Evolutionary conservation across 108 stramenopile species (phyloP).

Genomic region (Epipyxis sp.): DNA sequence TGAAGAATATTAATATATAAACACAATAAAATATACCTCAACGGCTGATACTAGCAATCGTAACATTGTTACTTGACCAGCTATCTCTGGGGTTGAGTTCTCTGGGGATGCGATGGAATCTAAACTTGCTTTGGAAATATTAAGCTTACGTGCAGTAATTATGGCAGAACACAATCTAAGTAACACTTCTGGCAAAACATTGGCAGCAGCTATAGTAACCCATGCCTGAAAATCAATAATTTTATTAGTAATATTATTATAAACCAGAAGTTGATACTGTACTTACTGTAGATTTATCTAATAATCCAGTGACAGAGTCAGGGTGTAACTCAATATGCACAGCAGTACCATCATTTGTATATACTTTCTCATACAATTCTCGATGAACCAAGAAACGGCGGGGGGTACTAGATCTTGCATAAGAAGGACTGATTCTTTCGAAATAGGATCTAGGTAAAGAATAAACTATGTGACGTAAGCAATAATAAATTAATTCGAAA

Average conservation of each 20-base stretch:
- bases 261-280: slow-evolving; percentile 34
- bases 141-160: slow-evolving; percentile 73
- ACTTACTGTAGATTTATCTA: too few species aligned
- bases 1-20: slow-evolving; percentile 23
- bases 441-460: too few species aligned
- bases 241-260: too few species aligned
- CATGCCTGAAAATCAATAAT: slow-evolving; percentile 61
- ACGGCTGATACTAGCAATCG: slow-evolving; percentile 69
- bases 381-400: slow-evolving; percentile 74
- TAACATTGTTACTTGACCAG: slow-evolving; percentile 64
- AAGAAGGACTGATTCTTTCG: background rate
- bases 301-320: slow-evolving; percentile 11
- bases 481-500: background rate
- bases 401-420: slow-evolving; percentile 28
- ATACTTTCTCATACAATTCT: slow-evolving; percentile 69
- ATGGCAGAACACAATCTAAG: slow-evolving; percentile 51
- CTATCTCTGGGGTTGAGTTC: slow-evolving; percentile 62
- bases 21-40: too few species aligned
- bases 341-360: slow-evolving; percentile 76
- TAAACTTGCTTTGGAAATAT: slow-evolving; percentile 79
- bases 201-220: slow-evolving; percentile 84
- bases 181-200: slow-evolving; percentile 71
- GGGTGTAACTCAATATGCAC: slow-evolving; percentile 58
- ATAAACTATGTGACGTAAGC: too few species aligned
- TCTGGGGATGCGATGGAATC: slow-evolving; percentile 84